Base-by-base conservation (phyloP, 2,329 filamentous ascomycete genomes). In the Thelonectria discophora region DNA sequence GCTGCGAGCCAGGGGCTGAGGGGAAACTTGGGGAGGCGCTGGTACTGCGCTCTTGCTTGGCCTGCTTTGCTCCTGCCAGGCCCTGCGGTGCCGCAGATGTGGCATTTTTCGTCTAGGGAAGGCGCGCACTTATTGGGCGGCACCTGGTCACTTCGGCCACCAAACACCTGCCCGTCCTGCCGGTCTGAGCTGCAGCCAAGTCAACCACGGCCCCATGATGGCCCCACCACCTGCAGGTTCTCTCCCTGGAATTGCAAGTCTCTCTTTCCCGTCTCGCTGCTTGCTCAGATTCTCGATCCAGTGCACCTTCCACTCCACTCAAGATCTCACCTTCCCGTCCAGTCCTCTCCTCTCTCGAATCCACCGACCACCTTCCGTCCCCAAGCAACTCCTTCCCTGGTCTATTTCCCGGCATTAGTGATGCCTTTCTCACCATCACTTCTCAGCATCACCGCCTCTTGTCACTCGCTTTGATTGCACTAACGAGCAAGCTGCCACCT, bases 341-440 rank as follows among this genome's bases (percentile, higher is more conserved):
- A 7, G 30, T 9, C 17, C 45, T 15, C 30, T 42, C 50, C 13
- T 39, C 27, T 18, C 11, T 46, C 32, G 17, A 46, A 55, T 55
- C 52, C 52, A 47, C 53, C 32, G 50, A 61, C 53, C 53, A 61
- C 48, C 53, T 34, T 40, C 47, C 34, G 53, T 57, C 46, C 24
- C n/a, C 55, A 45, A 37, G 50, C 34, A n/a, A 32, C 40, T 56
- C 39, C 49, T 56, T 21, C 46, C 49, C 8, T 50, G 42, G 40
- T 21, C 47, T 6, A 50, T 24, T 46, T 42, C 42, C 34, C 13
- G 18, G 40, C 47, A 30, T 62, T 62, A 39, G 59, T 50, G 55
- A 62, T 58, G 59, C 55, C 20, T 62, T 55, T 43, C 43, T 53
- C 15, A 7, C 45, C 21, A 6, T 17, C 15, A 2, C 8, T 15